Base-by-base conservation (phyloP, 2,329 filamentous ascomycete species). In the Botryotinia narcissicola region DNA sequence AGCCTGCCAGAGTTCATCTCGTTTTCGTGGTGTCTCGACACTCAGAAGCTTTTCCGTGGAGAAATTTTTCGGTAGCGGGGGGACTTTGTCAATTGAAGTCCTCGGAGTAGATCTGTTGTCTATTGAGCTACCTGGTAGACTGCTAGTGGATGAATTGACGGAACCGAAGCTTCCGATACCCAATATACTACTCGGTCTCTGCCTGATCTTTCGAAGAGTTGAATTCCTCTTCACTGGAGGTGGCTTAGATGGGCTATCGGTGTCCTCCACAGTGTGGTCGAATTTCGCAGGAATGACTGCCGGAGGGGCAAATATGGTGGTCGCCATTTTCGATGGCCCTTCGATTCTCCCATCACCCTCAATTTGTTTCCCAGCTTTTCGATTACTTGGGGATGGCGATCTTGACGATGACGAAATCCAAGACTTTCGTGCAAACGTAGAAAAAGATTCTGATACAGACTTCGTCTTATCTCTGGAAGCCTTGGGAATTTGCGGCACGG, bases 1-100 rank as follows among this genome's bases (percentile, higher is more conserved):
- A 25, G 88, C 85, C 46, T 86, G 87, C 90, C 90, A 93, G 25
- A 93, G 84, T 78, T 92, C 90, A 80, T 93, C 91, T 77, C 89
- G 91, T 81, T 88, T 90, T 74, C 86, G 86, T n/a, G 84, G 81
- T 10, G 75, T 70, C 66, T 80, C 78, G 20, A 66, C 71, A 9
- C 63, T 71, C 48, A 77, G n/a, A 25, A 80, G 70, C 70, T 78
- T 81, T 63, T 85, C 83, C 10, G 81, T 80, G 12, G 82, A 83
- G 57, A 80, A 75, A 16, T 76, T 76, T 42, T 82, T 83, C 10
- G 85, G 83, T 75, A 87, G 78, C n/a, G 84, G 83, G 20, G 86
- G 85, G 1, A 86, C 80, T 73, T 84, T 83, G 20, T 84, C 84
- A 1, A 82, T 84, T 20, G 85, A 84, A 14, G 85, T 81, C 74